Evolutionary conservation across 306 rosid genomes (phyloP), one percentile per base, ranked within the genome.

Genomic region (Cotoneaster glaucophyllus): DNA sequence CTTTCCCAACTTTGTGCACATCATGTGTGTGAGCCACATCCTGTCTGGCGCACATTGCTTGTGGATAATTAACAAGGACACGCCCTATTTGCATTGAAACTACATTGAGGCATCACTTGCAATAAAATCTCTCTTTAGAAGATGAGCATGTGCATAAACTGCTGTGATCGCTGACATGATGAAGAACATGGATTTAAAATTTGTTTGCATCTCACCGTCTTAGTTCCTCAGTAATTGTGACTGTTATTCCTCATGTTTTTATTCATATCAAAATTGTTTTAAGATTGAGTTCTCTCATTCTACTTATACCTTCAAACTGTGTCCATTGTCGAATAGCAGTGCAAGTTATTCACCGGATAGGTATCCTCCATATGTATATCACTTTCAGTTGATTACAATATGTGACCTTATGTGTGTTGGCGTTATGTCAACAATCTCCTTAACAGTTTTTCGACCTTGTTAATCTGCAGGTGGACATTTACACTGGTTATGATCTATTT

Each of bases 391-490:
- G 18, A 53, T 28, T 21, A 56, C 24, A 31, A 43, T 57, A 19
- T 22, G 67, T 61, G 54, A 53, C 43, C 28, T 62, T 57, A 57
- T 50, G 10, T 41, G 18, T 71, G 44, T 76, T 69, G 24, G 34
- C 56, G 62, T 64, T 59, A 68, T 34, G 26, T 31, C 22, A 52
- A 45, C 73, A 28, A 83, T 73, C 39, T 56, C 19, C 71, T 54
- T 44, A 54, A 24, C 26, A 13, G 26, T 68, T 64, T 31, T 21
- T 59, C 17, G 63, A 12, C 70, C 25, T 44, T 44, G 50, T 63
- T 65, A 71, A 73, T 74, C 82, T 84, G 83, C 90, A 92, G 97
- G 86, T 92, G 97, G 97, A 90, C 97, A 76, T 90, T 87, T 86
- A 64, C 90, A 11, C 80, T 92, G 78, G 92, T 92, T 54, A 84